Evolutionary conservation across 169 alveolate species (phyloP).

Genomic region (Plasmodium blacklocki): DNA sequence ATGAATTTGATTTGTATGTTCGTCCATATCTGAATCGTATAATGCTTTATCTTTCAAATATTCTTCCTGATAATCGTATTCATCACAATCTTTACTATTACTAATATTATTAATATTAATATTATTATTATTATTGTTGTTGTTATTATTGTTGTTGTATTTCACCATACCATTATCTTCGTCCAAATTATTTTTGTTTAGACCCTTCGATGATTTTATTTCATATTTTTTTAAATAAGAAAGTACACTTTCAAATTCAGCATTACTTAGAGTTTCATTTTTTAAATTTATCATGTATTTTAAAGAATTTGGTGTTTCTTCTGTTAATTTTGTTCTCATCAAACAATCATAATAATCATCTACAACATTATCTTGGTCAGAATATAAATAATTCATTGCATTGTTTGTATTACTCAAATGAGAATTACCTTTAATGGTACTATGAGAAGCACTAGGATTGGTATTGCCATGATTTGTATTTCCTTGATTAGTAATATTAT

Average conservation of each 20-base stretch:
- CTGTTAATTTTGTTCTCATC: conserved; percentile 53
- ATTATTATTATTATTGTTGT: too few species aligned
- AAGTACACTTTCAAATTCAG: conserved; percentile 55
- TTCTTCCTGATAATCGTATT: conserved; percentile 51
- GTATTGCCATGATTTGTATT: neutral
- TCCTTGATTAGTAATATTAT: conserved; percentile 16
- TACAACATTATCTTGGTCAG: conserved; percentile 44
- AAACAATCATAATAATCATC: conserved; percentile 71
- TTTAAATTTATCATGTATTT: conserved; percentile 54
- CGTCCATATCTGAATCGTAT: conserved; percentile 69
- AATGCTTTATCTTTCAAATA: conserved; percentile 56
- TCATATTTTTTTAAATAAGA: conserved; percentile 59
- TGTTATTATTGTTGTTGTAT: neutral
- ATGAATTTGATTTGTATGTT: neutral
- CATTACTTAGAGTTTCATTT: conserved; percentile 18
- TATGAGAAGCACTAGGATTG: neutral
- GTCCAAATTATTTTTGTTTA: conserved; percentile 7
- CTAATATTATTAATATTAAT: too few species aligned
- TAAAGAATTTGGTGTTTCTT: conserved; percentile 32
- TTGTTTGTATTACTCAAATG: conserved; percentile 21
- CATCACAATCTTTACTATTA: conserved; percentile 13
- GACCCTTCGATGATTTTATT: conserved; percentile 33
- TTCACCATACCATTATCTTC: neutral
- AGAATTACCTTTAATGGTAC: conserved; percentile 22
- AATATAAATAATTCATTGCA: neutral